Percentiles rank a stretch among this genome's conserved stretches.
These are phyloP conservation scores for Tuber brumale DNA, from an alignment of 495 filamentous ascomycete genomes.

Conservation along the genomic window DNA sequence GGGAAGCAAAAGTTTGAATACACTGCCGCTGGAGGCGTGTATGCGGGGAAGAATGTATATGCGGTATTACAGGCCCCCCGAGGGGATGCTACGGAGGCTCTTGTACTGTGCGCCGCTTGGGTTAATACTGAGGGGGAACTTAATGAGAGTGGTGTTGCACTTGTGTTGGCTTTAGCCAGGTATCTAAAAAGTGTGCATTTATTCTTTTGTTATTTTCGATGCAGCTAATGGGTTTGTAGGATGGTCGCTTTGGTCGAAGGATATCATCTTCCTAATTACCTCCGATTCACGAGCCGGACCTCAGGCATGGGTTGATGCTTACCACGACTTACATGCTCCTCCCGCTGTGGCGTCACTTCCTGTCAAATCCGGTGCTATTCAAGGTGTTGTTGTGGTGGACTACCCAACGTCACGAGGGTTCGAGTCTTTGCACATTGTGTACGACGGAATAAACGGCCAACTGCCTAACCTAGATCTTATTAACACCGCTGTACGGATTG, in stretches of 20 bases:
- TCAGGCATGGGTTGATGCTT: conserved; percentile 96
- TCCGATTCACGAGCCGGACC: conserved; percentile 83
- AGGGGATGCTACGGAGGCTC: conserved; percentile 95
- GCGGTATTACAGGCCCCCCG: conserved; percentile 90
- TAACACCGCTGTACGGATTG: conserved; percentile 85
- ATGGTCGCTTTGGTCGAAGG: conserved; percentile 98
- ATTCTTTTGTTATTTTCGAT: neutral
- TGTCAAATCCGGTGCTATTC: conserved; percentile 84
- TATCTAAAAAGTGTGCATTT: conserved; percentile 73
- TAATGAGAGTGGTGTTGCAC: conserved; percentile 78
- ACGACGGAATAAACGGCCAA: conserved; percentile 92
- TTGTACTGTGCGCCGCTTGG: conserved; percentile 87
- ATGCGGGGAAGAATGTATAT: conserved; percentile 85
- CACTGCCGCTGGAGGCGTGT: conserved; percentile 61
- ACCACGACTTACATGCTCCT: conserved; percentile 76
- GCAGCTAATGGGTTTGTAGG: conserved; percentile 47
- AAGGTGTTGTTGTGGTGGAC: conserved; percentile 89
- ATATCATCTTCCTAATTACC: conserved; percentile 87
- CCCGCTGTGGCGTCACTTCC: conserved; percentile 64
- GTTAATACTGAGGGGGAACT: conserved; percentile 69
- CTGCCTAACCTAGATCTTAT: conserved; percentile 91
- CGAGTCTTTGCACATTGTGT: conserved; percentile 78
- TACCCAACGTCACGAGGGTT: conserved; percentile 79
- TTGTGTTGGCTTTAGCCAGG: conserved; percentile 76
- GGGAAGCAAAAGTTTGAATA: conserved; percentile 79